Conservation (phyloP, 106 monocot genomes). For the Amphibolis antarctica region DNA sequence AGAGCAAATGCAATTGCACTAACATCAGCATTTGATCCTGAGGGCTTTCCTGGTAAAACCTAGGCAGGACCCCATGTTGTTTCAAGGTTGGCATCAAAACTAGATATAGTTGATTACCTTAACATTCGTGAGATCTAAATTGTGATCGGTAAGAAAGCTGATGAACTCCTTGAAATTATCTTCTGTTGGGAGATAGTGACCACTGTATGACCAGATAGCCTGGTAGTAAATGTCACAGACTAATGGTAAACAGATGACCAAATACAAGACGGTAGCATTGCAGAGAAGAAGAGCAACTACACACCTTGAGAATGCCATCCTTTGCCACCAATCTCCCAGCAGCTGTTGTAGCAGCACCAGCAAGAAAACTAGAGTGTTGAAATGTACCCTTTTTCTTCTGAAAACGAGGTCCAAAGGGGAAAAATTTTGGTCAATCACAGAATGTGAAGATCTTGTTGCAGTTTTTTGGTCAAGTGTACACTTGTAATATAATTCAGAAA, state of each 20-base stretch:
- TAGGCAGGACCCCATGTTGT: background rate
- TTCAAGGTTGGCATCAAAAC: no score
- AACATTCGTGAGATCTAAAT: constrained; percentile 59
- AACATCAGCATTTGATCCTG: background rate
- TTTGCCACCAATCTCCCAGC: constrained; percentile 69
- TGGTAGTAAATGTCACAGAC: background rate
- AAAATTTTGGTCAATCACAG: no score
- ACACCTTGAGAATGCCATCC: constrained; percentile 52
- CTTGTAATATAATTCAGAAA: background rate
- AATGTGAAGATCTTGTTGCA: no score
- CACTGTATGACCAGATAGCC: constrained; percentile 88
- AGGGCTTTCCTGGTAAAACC: background rate
- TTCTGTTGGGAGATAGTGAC: constrained; percentile 93
- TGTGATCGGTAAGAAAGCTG: constrained; percentile 41
- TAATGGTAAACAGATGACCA: background rate
- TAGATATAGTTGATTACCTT: constrained; percentile 36
- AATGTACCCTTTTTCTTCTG: constrained; percentile 80
- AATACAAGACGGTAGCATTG: background rate
- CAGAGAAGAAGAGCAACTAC: background rate
- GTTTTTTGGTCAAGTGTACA: background rate
- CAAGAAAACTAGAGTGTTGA: constrained; percentile 82
- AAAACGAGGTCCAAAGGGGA: background rate
- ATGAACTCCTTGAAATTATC: constrained; percentile 91
- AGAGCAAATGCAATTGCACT: background rate
- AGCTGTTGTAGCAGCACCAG: constrained; percentile 64